A percentile compares a stretch with the other conserved stretches of the same genome.
Evolutionary conservation across 306 rosid species (phyloP).

Genomic region (Crataegus laevigata): DNA sequence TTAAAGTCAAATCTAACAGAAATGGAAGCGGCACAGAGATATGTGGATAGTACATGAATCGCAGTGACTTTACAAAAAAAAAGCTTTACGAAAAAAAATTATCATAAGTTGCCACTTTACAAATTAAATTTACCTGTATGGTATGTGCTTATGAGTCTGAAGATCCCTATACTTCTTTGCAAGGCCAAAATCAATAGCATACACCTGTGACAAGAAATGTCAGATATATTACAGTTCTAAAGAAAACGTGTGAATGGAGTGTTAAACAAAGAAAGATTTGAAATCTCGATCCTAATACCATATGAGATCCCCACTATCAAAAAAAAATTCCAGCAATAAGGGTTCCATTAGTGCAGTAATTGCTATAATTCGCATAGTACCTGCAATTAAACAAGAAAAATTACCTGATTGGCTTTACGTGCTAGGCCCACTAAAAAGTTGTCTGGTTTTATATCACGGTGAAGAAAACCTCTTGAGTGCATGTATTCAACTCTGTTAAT

Average conservation of each 20-base stretch:
- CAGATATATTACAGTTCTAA: neutral
- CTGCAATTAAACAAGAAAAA: constrained; percentile 1
- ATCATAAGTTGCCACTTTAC: neutral
- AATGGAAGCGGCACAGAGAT: neutral
- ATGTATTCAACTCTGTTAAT: constrained; percentile 97
- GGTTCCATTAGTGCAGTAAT: neutral
- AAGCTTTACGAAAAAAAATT: no score
- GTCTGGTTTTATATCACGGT: constrained; percentile 98
- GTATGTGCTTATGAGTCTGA: constrained; percentile 95
- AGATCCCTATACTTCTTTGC: constrained; percentile 96
- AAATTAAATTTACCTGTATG: constrained; percentile 68
- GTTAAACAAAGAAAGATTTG: neutral
- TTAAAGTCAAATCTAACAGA: neutral
- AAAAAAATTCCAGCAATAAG: neutral
- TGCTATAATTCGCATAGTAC: neutral
- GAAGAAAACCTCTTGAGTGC: constrained; percentile 99
- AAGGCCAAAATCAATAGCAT: constrained; percentile 90
- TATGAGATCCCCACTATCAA: neutral
- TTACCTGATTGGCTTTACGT: constrained; percentile 96
- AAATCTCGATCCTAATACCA: neutral
- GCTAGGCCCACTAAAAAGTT: constrained; percentile 98
- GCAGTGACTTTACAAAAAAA: neutral
- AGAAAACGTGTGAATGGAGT: neutral
- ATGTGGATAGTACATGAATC: neutral
- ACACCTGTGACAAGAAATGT: constrained; percentile 54